Evolutionary conservation across 176 grass and related monocot species (phyloP), one percentile per base, ranked within the genome.

Genomic region (Lolium perenne): DNA sequence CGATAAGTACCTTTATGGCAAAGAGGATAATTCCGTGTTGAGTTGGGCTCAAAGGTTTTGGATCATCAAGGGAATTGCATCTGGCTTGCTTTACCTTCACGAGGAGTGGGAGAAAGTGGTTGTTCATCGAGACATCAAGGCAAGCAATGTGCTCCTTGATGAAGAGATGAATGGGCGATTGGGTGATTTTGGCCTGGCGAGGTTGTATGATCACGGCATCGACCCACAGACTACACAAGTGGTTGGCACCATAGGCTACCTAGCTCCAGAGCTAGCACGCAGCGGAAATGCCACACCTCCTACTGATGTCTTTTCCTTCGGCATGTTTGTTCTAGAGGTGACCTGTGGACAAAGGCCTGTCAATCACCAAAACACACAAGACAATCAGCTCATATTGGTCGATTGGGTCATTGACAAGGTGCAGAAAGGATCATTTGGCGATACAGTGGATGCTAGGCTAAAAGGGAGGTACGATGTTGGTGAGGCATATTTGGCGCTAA

Each of bases 191-290:
- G 69, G 69, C 10, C 69, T 72, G 2, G 69, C 69, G 22, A 72
- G 41, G 41, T 3, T 72, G 69, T 72, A 72, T 72, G 69, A 72
- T 3, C 69, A 72, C 5, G 41, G 69, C 10, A 10, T 72, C 10
- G 69, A 72, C 40, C 69, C 43, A 47, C 38, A 70, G 38, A 70
- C 48, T 41, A 82, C 80, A 14, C 11, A 68, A 10, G 64, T 82
- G 12, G 80, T 70, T 41, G 79, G 79, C 25, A 81, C 79, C 79
- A 67, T 81, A 32, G 79, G 79, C 32, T 81, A 81, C 79, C 25
- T 81, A 38, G 79, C 79, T 53, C 79, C 79, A 2, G 79, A 81
- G 79, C 79, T 81, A 81, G 79, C 45, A 53, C 46, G 79, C 17
- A 81, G 16, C 0, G 79, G 79, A 20, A 81, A 81, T 18, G 79